A percentile compares a stretch with the other conserved stretches of the same genome.
Evolutionary conservation across 2,329 filamentous ascomycete species (phyloP).

Genomic region (Stagonosporopsis chrysanthemi): DNA sequence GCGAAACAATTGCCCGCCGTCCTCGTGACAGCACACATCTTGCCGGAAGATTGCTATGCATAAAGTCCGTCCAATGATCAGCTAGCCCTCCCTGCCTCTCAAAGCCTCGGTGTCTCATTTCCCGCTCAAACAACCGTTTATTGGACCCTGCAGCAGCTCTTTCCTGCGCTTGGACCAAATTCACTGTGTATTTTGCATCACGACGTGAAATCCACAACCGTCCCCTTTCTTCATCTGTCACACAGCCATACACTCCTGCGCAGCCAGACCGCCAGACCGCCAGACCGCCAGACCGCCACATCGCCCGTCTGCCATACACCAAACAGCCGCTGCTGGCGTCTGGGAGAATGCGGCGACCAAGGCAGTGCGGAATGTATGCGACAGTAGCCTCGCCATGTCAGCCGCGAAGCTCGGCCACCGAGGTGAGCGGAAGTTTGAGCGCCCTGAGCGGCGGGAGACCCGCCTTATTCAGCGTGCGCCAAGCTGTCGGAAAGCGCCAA

Average conservation of each 20-base stretch:
- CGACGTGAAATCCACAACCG: slow-evolving; percentile 14
- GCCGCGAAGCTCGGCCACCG: slow-evolving; percentile 8
- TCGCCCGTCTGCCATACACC: background rate
- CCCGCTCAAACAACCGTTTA: slow-evolving; percentile 23
- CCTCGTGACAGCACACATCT: slow-evolving; percentile 31
- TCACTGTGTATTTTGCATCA: slow-evolving; percentile 23
- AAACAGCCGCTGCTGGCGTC: background rate
- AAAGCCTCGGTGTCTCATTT: slow-evolving; percentile 17
- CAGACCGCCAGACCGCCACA: background rate
- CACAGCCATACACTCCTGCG: slow-evolving; percentile 4
- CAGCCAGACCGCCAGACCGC: too few species aligned
- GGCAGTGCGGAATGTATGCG: slow-evolving; percentile 10
- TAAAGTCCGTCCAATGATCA: slow-evolving; percentile 13
- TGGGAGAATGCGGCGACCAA: slow-evolving; percentile 18
- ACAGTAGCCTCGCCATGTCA: slow-evolving; percentile 17
- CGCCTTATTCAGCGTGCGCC: slow-evolving; percentile 26
- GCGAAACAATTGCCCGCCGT: slow-evolving; percentile 18
- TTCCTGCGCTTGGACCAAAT: slow-evolving; percentile 15
- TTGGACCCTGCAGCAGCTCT: slow-evolving; percentile 41
- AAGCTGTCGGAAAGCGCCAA: slow-evolving; percentile 25
- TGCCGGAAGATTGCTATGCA: slow-evolving; percentile 23
- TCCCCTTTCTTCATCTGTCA: slow-evolving; percentile 17
- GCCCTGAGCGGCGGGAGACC: slow-evolving; percentile 12
- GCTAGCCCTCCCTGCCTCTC: slow-evolving; percentile 21
- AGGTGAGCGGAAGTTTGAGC: slow-evolving; percentile 19